Conservation (phyloP, 306 rosid species). For the Rosa multiflora region DNA sequence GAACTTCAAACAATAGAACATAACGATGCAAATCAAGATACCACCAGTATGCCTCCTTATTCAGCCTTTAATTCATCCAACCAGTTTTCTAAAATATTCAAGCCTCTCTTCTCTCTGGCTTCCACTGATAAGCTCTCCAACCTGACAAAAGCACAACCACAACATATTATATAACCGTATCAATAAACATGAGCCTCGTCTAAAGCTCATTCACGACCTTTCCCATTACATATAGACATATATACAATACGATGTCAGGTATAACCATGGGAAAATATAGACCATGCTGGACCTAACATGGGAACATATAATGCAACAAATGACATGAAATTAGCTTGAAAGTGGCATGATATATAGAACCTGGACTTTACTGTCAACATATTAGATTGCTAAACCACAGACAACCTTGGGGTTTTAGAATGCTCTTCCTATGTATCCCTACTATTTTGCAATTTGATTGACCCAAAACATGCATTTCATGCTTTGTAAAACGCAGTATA, state of each 20-base stretch:
- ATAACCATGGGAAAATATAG: background rate
- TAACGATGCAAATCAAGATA: slow-evolving; percentile 98
- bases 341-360: background rate
- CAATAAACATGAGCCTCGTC: background rate
- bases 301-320: background rate
- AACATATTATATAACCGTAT: background rate
- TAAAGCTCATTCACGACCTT: background rate
- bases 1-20: slow-evolving; percentile 17
- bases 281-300: background rate
- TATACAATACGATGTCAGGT: background rate
- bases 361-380: background rate
- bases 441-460: background rate
- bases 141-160: slow-evolving; percentile 38
- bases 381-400: background rate
- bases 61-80: slow-evolving; percentile 76
- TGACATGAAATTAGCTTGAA: background rate
- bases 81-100: slow-evolving; percentile 69
- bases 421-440: background rate
- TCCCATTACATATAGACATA: slow-evolving; percentile 5
- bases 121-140: slow-evolving; percentile 98
- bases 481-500: background rate
- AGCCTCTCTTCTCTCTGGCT: slow-evolving; percentile 98
- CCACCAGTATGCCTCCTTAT: slow-evolving; percentile 90
- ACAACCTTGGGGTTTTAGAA: slow-evolving; percentile 1
- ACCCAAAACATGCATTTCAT: background rate